phyloP scores from a whole-genome alignment of 768 basidiomycete species.

The Suillus sp. region DNA sequence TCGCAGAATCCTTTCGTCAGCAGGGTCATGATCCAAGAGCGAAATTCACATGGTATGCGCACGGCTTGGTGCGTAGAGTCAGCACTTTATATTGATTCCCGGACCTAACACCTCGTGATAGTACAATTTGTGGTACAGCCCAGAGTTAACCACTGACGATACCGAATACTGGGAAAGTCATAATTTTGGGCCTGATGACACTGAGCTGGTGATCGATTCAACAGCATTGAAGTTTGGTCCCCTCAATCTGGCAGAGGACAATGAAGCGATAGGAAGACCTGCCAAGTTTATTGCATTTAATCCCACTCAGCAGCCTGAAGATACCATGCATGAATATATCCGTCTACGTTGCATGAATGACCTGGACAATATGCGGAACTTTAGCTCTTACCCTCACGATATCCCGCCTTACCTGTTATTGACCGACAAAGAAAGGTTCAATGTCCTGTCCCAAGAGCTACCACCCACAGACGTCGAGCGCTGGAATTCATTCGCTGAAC shows the following conservation, averaged over 20 bases:
- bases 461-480: not conserved
- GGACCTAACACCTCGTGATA: not conserved
- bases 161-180: not conserved
- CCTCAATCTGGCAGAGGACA: no score
- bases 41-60: not conserved
- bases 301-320: not conserved
- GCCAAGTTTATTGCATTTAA: not conserved
- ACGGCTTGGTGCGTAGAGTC: constrained; percentile 1
- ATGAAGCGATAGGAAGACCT: not conserved
- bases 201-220: not conserved
- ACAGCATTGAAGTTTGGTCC: not conserved
- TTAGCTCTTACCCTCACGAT: not conserved
- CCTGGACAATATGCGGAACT: not conserved
- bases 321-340: not conserved
- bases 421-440: not conserved
- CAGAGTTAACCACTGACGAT: not conserved
- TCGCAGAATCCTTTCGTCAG: not conserved
- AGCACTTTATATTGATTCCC: not conserved
- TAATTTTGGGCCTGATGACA: not conserved
- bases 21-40: not conserved
- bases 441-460: not conserved
- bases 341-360: not conserved
- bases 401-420: not conserved
- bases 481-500: not conserved
- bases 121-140: constrained; percentile 6